Conservation (phyloP, 2,329 filamentous ascomycete species). For the Colletotrichum somersetense region DNA sequence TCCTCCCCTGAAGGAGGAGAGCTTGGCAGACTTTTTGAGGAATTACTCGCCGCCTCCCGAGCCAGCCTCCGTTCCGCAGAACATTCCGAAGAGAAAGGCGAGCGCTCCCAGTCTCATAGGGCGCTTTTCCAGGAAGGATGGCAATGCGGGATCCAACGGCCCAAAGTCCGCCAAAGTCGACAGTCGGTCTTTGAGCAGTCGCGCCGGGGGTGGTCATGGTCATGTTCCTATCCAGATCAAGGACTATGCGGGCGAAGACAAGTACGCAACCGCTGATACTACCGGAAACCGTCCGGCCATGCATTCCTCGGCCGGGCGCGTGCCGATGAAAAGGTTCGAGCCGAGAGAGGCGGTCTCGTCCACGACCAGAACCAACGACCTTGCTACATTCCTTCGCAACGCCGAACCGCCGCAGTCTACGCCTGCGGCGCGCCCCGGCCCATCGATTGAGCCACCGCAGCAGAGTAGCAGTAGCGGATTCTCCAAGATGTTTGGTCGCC, state of each 20-base stretch:
- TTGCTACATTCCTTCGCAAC: slow-evolving; percentile 79
- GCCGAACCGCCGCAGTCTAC: slow-evolving; percentile 69
- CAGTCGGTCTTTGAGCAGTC: slow-evolving; percentile 56
- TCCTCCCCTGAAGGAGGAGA: slow-evolving; percentile 69
- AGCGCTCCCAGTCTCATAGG: slow-evolving; percentile 73
- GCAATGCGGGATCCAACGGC: slow-evolving; percentile 46
- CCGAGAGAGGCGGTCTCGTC: slow-evolving; percentile 64
- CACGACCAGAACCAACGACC: slow-evolving; percentile 69
- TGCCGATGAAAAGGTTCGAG: slow-evolving; percentile 70
- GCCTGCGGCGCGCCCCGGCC: slow-evolving; percentile 45
- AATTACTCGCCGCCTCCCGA: slow-evolving; percentile 75
- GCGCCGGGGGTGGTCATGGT: slow-evolving; percentile 54
- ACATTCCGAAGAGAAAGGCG: slow-evolving; percentile 71
- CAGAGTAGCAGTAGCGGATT: slow-evolving; percentile 56
- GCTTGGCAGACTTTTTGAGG: slow-evolving; percentile 78
- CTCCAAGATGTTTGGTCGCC: slow-evolving; percentile 63
- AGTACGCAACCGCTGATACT: slow-evolving; percentile 52
- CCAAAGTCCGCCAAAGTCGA: slow-evolving; percentile 48
- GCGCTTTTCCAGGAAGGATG: slow-evolving; percentile 63
- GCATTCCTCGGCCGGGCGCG: slow-evolving; percentile 53
- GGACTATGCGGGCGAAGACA: slow-evolving; percentile 61
- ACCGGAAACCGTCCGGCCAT: slow-evolving; percentile 38
- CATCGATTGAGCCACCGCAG: slow-evolving; percentile 45
- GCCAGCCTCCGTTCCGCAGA: slow-evolving; percentile 53
- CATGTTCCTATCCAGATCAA: slow-evolving; percentile 68